Evolutionary conservation across 352 stramenopile genomes (phyloP), one percentile per base, ranked within the genome.

Genomic region (Globisporangium lucens): DNA sequence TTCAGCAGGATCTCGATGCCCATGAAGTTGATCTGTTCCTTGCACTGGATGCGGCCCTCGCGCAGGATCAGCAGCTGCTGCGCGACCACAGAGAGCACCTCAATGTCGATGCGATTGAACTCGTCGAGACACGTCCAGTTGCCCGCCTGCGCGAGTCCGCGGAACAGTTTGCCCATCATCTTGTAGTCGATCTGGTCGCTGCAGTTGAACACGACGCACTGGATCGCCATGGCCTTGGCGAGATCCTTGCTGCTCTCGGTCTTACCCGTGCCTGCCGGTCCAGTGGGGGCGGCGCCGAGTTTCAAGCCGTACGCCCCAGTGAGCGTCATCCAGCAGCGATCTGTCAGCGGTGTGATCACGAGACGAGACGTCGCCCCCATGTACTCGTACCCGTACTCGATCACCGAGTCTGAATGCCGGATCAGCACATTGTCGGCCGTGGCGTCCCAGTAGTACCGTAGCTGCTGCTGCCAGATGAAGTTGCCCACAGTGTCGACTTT

Each of bases 91-190:
- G 87, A 97, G 4, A 99, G 75, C 47, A 99, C 96, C 73, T 99
- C 89, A 17, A 97, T 91, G 27, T 97, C 92, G 29, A 98, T 98
- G 3, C 95, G 90, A 65, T 98, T 98, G 63, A 98, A 98, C 65
- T 98, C 94, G 49, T 98, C 95, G 27, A 98, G 75, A 66, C 84
- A 96, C 29, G 77, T 92, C 89, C 85, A 97, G 55, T 93, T 97
- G 3, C 95, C 91, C 10, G 93, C 93, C 55, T 96, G 86, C 5
- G 92, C 90, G 3, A 98, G 73, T 0, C 95, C 96, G 51, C 94
- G 94, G 62, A 99, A 99, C 24, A 99, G 90, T 61, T 98, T 98
- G 2, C 92, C 95, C 96, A 99, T 99, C 76, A 97, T 97, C 70
- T 98, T 98, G 78, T 98, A 98, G 77, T 99, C 96, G 53, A 99